These are phyloP conservation scores for Drechslera avenae DNA, from an alignment of 2,329 filamentous ascomycete species.

Conservation along the genomic window DNA sequence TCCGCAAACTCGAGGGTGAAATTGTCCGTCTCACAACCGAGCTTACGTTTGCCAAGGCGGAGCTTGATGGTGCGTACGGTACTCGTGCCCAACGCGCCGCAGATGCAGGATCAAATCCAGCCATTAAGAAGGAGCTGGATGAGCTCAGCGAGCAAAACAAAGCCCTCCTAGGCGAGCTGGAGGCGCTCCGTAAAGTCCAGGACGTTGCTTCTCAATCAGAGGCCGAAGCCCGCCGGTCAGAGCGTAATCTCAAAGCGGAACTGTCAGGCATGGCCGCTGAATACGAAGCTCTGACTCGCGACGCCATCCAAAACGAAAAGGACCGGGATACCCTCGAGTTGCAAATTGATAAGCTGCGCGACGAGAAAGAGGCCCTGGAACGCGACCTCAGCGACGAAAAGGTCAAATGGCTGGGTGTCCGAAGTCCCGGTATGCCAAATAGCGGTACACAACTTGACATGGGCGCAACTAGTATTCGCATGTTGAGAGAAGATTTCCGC, in stretches of 20 bases:
- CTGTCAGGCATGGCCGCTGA: slow-evolving; percentile 70
- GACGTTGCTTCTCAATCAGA: slow-evolving; percentile 45
- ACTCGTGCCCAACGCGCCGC: slow-evolving; percentile 70
- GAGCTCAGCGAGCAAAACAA: slow-evolving; percentile 55
- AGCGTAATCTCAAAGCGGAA: slow-evolving; percentile 64
- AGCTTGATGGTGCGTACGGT: slow-evolving; percentile 94
- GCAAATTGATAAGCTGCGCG: slow-evolving; percentile 66
- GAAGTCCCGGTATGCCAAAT: slow-evolving; percentile 55
- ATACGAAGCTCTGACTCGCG: slow-evolving; percentile 72
- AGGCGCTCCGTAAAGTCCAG: slow-evolving; percentile 49
- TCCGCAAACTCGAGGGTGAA: slow-evolving; percentile 61
- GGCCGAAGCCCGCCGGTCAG: slow-evolving; percentile 44
- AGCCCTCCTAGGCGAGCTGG: slow-evolving; percentile 51
- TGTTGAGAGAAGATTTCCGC: slow-evolving; percentile 75
- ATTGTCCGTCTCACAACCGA: slow-evolving; percentile 72
- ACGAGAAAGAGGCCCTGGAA: slow-evolving; percentile 68
- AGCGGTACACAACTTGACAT: slow-evolving; percentile 34
- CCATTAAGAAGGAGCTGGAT: slow-evolving; percentile 65
- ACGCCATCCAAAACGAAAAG: slow-evolving; percentile 72
- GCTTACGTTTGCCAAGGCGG: slow-evolving; percentile 86
- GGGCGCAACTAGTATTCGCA: slow-evolving; percentile 69
- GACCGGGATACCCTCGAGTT: slow-evolving; percentile 69
- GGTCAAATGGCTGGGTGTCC: slow-evolving; percentile 67
- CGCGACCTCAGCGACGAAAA: slow-evolving; percentile 69
- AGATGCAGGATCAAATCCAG: slow-evolving; percentile 63